These are phyloP conservation scores for Dichotomopilus funicola DNA, from an alignment of 2,329 filamentous ascomycete species.

Conservation along the genomic window DNA sequence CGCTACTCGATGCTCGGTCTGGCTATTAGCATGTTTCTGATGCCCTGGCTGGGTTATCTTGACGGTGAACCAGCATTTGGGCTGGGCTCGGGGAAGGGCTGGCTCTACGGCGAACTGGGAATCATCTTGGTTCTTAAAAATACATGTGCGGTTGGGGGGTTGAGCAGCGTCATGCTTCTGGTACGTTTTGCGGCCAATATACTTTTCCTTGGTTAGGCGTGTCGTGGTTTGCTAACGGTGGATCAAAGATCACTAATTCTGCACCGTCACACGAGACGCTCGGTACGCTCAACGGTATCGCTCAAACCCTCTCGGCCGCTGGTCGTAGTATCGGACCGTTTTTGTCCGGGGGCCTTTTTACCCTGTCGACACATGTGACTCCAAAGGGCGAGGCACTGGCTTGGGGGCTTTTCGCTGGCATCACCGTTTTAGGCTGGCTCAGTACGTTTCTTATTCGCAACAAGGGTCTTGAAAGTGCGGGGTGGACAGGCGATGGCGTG, in stretches of 20 bases:
- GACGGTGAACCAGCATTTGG: conserved; percentile 51
- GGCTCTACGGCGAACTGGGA: conserved; percentile 78
- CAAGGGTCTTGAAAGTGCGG: conserved; percentile 52
- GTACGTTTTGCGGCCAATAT: conserved; percentile 43
- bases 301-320: conserved; percentile 86
- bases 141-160: conserved; percentile 77
- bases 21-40: conserved; percentile 73
- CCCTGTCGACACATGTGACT: conserved; percentile 62
- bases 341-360: conserved; percentile 79
- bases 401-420: conserved; percentile 80
- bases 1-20: conserved; percentile 71
- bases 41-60: conserved; percentile 83
- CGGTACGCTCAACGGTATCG: conserved; percentile 85
- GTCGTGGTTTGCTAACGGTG: not conserved
- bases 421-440: conserved; percentile 74
- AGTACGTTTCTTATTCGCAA: conserved; percentile 73
- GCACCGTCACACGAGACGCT: conserved; percentile 79
- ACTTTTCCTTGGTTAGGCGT: not conserved
- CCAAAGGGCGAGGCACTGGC: conserved; percentile 79
- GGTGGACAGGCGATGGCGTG: conserved; percentile 37
- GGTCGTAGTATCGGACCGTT: conserved; percentile 86
- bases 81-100: conserved; percentile 55
- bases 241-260: conserved; percentile 74
- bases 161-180: conserved; percentile 82
- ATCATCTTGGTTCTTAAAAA: conserved; percentile 80